A percentile compares a stretch with the other conserved stretches of the same genome.
Conservation (phyloP, 352 stramenopile genomes). For the Globisporangium nodosum region DNA sequence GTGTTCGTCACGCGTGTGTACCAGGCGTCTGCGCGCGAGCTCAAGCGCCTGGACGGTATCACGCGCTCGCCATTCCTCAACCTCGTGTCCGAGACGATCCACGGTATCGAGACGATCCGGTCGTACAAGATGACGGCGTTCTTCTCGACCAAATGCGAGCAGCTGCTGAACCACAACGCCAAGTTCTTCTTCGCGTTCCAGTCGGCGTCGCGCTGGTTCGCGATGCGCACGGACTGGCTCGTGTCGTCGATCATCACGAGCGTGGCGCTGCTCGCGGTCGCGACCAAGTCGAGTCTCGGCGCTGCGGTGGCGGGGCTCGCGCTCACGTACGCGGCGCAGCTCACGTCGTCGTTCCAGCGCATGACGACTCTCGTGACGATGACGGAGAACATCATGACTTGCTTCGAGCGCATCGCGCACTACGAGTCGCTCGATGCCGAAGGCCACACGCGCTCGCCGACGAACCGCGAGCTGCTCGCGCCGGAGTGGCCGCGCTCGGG, state of each 20-base stretch:
- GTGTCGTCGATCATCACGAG: slow-evolving; percentile 19
- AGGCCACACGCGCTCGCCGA: slow-evolving; percentile 50
- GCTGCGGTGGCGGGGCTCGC: slow-evolving; percentile 61
- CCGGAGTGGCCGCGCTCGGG: slow-evolving; percentile 57
- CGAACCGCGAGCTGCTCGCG: slow-evolving; percentile 69
- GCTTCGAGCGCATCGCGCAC: slow-evolving; percentile 64
- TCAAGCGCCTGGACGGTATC: slow-evolving; percentile 92
- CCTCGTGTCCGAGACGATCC: slow-evolving; percentile 87
- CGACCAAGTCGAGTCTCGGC: slow-evolving; percentile 10
- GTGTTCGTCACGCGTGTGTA: slow-evolving; percentile 71
- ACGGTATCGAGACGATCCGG: slow-evolving; percentile 89
- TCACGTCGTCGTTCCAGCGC: slow-evolving; percentile 90
- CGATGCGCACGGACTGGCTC: slow-evolving; percentile 39
- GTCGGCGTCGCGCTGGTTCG: slow-evolving; percentile 26
- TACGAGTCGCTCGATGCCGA: slow-evolving; percentile 26
- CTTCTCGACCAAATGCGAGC: slow-evolving; percentile 12
- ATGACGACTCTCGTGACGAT: slow-evolving; percentile 84
- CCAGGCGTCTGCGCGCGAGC: slow-evolving; percentile 54
- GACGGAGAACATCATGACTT: slow-evolving; percentile 91
- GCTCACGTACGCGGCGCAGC: slow-evolving; percentile 83
- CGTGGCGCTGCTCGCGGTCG: slow-evolving; percentile 22
- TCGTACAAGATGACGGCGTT: slow-evolving; percentile 18
- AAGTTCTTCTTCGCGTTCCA: slow-evolving; percentile 32
- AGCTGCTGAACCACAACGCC: slow-evolving; percentile 29
- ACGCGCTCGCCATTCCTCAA: slow-evolving; percentile 84